Evolutionary conservation across 2,329 filamentous ascomycete genomes (phyloP).

Genomic region (Beauveria bassiana): DNA sequence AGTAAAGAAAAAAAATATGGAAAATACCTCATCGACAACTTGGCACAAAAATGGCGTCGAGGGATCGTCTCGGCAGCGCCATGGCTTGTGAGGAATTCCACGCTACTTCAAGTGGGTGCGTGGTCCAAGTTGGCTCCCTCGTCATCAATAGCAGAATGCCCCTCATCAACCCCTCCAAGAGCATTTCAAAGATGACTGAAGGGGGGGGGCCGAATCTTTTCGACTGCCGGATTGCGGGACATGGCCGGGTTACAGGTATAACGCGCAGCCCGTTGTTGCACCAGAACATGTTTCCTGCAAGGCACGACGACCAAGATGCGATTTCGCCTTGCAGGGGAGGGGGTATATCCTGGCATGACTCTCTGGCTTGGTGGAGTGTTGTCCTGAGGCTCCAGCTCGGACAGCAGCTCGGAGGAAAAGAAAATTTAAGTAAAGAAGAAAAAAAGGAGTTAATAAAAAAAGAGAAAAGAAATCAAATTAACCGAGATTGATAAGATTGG

Average conservation of each 20-base stretch:
- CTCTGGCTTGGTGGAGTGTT: not conserved
- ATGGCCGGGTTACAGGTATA: no score
- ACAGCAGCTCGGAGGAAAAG: not conserved
- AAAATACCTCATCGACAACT: conserved; percentile 3
- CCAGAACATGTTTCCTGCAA: not conserved
- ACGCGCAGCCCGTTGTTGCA: no score
- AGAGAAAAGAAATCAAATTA: not conserved
- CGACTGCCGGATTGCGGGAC: not conserved
- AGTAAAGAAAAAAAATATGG: not conserved
- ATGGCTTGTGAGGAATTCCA: not conserved
- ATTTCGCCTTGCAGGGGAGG: not conserved
- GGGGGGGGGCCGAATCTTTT: not conserved
- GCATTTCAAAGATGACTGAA: not conserved
- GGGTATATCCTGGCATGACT: not conserved
- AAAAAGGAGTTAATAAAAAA: no score
- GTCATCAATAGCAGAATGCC: not conserved
- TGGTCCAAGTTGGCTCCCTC: no score
- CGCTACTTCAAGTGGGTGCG: not conserved
- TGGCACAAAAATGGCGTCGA: not conserved
- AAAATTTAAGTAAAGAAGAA: no score
- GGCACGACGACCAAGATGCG: not conserved
- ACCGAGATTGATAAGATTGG: conserved; percentile 1
- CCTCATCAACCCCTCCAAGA: not conserved
- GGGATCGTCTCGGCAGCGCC: not conserved
- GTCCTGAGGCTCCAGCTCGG: not conserved